These are phyloP conservation scores for Cercospora zeae-maydis DNA, from an alignment of 2,329 filamentous ascomycete genomes.

Conservation along the genomic window DNA sequence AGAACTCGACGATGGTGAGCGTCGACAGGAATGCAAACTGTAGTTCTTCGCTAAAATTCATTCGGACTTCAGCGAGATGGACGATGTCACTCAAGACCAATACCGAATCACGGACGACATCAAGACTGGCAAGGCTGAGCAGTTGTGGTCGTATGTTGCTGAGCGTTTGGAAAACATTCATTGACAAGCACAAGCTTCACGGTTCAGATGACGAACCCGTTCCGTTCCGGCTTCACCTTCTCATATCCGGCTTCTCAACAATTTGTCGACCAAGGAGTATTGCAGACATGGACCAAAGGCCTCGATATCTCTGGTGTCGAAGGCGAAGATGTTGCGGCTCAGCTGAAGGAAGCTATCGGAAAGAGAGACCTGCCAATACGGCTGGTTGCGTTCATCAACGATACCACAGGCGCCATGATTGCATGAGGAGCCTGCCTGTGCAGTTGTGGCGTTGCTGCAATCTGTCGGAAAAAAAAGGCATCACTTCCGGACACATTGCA, in stretches of 20 bases:
- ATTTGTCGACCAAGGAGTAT: constrained; percentile 85
- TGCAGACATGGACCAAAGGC: constrained; percentile 96
- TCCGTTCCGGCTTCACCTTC: constrained; percentile 88
- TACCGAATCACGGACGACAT: constrained; percentile 94
- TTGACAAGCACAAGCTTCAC: constrained; percentile 74
- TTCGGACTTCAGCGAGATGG: neutral
- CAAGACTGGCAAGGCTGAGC: constrained; percentile 78
- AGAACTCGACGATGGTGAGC: neutral
- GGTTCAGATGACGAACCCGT: constrained; percentile 60
- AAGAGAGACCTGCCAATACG: constrained; percentile 78
- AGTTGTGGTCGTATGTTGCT: constrained; percentile 93
- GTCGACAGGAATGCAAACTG: neutral
- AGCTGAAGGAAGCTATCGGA: constrained; percentile 75
- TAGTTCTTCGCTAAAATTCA: neutral
- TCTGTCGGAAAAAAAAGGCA: neutral
- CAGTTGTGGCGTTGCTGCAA: neutral
- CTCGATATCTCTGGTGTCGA: constrained; percentile 93
- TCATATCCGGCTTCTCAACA: constrained; percentile 92
- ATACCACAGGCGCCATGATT: constrained; percentile 88
- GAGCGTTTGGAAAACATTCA: constrained; percentile 89
- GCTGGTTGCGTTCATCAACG: constrained; percentile 82
- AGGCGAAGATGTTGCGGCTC: constrained; percentile 83
- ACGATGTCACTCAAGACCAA: constrained; percentile 86
- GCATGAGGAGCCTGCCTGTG: constrained; percentile 53
- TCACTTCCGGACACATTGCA: neutral